Evolutionary conservation across 1,284 basidiomycete species (phyloP).

Genomic region (Anthracocystis setariae): DNA sequence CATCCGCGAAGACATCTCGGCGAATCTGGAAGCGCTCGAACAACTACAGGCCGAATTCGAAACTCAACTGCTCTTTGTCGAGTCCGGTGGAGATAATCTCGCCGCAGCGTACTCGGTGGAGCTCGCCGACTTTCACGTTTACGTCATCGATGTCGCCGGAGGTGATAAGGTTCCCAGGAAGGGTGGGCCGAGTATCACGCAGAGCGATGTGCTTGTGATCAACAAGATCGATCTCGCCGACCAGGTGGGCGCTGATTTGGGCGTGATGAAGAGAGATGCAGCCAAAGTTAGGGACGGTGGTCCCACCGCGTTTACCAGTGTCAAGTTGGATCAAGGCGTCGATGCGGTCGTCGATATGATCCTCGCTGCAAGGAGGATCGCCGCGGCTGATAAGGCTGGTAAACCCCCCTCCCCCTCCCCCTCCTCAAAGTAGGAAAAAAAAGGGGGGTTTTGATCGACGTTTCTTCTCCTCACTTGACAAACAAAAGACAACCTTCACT

Average conservation of each 20-base stretch:
- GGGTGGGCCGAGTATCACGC: conserved; percentile 84
- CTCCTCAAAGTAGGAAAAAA: background rate
- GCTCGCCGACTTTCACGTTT: conserved; percentile 88
- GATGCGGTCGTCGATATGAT: conserved; percentile 85
- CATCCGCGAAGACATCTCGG: conserved; percentile 88
- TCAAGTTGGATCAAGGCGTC: conserved; percentile 82
- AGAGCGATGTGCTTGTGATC: conserved; percentile 91
- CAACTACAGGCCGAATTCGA: conserved; percentile 84
- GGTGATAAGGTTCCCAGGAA: conserved; percentile 98
- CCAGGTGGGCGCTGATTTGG: conserved; percentile 89
- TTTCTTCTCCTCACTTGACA: too few species aligned
- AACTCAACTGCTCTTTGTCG: conserved; percentile 77
- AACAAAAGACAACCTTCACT: too few species aligned
- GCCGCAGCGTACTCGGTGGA: conserved; percentile 95
- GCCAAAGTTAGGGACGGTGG: conserved; percentile 92
- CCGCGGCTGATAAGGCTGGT: conserved; percentile 68
- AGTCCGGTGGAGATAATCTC: conserved; percentile 94
- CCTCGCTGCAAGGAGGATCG: conserved; percentile 82
- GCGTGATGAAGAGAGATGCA: conserved; percentile 93
- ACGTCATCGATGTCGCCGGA: conserved; percentile 75
- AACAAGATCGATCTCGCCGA: conserved; percentile 81
- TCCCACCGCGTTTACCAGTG: conserved; percentile 89
- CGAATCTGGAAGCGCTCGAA: conserved; percentile 94
- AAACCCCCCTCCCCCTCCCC: conserved; percentile 5
- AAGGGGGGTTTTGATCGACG: too few species aligned